phyloP scores from a whole-genome alignment of 805 yeast species.

The Tetrapisispora arboricola region DNA sequence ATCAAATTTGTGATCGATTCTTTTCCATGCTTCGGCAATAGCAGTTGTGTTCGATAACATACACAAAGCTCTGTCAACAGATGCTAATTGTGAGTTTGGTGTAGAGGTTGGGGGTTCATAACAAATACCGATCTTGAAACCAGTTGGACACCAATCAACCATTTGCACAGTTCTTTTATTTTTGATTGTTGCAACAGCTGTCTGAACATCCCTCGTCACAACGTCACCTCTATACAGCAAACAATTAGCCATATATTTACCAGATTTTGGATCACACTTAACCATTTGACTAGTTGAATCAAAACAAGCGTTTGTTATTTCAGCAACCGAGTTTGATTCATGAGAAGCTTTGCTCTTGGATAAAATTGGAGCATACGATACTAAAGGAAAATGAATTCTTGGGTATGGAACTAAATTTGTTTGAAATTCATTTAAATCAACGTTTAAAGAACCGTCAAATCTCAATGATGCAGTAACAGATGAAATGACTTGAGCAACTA shows the following conservation, averaged over 20 bases:
- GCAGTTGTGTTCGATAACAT: conserved; percentile 97
- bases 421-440: conserved; percentile 96
- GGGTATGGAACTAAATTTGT: conserved; percentile 98
- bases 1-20: conserved; percentile 94
- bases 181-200: conserved; percentile 87
- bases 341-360: conserved; percentile 86
- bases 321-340: conserved; percentile 90
- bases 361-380: conserved; percentile 95
- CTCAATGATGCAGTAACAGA: conserved; percentile 98
- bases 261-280: conserved; percentile 94
- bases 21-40: conserved; percentile 97
- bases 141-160: conserved; percentile 99
- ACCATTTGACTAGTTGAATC: conserved; percentile 99
- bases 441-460: conserved; percentile 95
- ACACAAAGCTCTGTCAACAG: conserved; percentile 93
- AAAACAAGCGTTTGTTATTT: conserved; percentile 95
- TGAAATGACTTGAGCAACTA: conserved; percentile 96
- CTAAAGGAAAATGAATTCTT: conserved; percentile 98
- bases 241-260: conserved; percentile 98
- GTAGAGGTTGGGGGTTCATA: conserved; percentile 95
- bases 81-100: conserved; percentile 79
- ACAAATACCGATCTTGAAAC: conserved; percentile 98
- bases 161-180: conserved; percentile 92
- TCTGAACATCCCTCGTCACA: conserved; percentile 95
- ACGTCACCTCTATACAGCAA: conserved; percentile 97